Evolutionary conservation across 1,139 yeast genomes (phyloP).

Genomic region (Hemisphaericaspora subhashii): DNA sequence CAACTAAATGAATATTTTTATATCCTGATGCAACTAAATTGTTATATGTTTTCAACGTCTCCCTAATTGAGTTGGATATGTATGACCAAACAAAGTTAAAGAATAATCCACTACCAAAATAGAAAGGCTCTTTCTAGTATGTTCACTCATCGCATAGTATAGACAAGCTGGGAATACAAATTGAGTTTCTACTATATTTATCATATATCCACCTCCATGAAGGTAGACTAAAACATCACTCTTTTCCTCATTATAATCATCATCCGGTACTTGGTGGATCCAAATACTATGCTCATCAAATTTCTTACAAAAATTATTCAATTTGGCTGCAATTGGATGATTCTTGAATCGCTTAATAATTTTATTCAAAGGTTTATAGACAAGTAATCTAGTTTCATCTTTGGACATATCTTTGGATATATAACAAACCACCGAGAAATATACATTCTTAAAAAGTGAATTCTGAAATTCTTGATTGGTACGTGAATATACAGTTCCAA

Average conservation of each 20-base stretch:
- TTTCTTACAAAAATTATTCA: conserved; percentile 22
- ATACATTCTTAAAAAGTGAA: conserved; percentile 28
- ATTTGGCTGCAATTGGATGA: conserved; percentile 10
- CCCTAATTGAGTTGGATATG: conserved; percentile 43
- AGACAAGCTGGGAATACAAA: conserved; percentile 24
- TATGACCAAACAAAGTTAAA: conserved; percentile 22
- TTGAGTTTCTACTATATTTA: conserved; percentile 30
- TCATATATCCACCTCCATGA: conserved; percentile 49
- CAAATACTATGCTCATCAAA: conserved; percentile 27
- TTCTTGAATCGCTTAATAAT: conserved; percentile 1
- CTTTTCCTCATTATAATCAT: conserved; percentile 19
- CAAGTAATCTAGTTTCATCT: conserved; percentile 9
- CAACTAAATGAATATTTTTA: conserved; percentile 34
- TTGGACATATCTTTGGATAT: conserved; percentile 20
- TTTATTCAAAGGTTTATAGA: conserved; percentile 12
- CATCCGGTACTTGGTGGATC: conserved; percentile 20
- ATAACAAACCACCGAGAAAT: conserved; percentile 25
- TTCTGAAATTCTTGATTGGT: conserved; percentile 28
- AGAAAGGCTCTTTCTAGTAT: conserved; percentile 17
- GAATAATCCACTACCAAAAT: conserved; percentile 42
- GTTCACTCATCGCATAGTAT: conserved; percentile 23
- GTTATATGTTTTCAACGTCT: conserved; percentile 29
- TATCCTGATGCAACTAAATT: conserved; percentile 29
- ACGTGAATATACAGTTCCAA: conserved; percentile 29
- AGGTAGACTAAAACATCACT: conserved; percentile 23